These are phyloP conservation scores for Leucocoprinus birnbaumii DNA, from an alignment of 768 basidiomycete genomes.

Conservation along the genomic window DNA sequence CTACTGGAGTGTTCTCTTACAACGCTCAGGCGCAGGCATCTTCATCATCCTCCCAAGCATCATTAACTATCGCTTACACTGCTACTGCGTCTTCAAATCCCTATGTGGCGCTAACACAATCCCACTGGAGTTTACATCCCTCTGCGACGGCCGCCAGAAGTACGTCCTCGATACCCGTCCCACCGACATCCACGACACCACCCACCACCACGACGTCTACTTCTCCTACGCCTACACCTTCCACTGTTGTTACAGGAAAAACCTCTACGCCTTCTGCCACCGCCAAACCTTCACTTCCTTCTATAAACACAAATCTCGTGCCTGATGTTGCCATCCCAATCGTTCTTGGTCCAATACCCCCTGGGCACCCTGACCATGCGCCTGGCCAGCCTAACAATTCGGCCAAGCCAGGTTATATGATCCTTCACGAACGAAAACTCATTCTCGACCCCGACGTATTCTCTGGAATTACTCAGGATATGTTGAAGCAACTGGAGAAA, in stretches of 20 bases:
- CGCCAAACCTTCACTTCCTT: constrained; percentile 13
- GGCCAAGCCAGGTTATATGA: constrained; percentile 60
- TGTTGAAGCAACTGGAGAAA: constrained; percentile 71
- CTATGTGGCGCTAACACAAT: constrained; percentile 33
- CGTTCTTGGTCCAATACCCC: constrained; percentile 68
- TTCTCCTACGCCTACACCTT: constrained; percentile 20
- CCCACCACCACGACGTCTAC: constrained; percentile 16
- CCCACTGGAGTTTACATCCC: constrained; percentile 32
- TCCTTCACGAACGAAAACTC: constrained; percentile 80
- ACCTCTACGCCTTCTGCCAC: constrained; percentile 14
- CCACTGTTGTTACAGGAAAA: constrained; percentile 12
- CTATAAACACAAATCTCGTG: constrained; percentile 19
- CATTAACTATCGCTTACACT: constrained; percentile 18
- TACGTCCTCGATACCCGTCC: constrained; percentile 21
- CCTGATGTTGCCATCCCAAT: constrained; percentile 74
- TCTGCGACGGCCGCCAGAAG: constrained; percentile 16
- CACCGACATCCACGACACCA: constrained; percentile 16
- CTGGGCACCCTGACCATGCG: constrained; percentile 53
- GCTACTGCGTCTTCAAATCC: constrained; percentile 28
- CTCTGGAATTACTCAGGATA: constrained; percentile 67
- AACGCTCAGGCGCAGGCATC: constrained; percentile 32
- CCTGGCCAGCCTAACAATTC: constrained; percentile 46
- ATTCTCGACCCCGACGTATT: constrained; percentile 87
- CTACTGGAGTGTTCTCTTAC: constrained; percentile 42
- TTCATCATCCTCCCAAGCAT: too few relatives aligned